Evolutionary conservation across 495 filamentous ascomycete species (phyloP).

Genomic region (Penicillium manginii): DNA sequence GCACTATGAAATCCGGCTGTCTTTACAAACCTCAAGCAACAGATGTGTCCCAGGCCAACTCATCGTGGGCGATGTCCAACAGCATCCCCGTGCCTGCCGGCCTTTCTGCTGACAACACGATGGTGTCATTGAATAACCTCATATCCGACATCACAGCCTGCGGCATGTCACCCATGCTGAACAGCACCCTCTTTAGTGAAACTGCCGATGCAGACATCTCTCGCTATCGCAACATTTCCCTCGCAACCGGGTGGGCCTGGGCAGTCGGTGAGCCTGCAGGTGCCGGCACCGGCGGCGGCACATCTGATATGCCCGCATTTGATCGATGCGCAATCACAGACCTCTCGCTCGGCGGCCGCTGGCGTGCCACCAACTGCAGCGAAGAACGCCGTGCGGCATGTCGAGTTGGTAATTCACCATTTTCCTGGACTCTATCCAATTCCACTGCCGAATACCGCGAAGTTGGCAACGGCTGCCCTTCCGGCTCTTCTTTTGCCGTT

Average conservation of each 20-base stretch:
- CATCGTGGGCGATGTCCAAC: conserved; percentile 59
- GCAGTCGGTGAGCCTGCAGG: conserved; percentile 56
- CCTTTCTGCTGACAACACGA: conserved; percentile 37
- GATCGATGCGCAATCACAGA: conserved; percentile 60
- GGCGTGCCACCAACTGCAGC: conserved; percentile 59
- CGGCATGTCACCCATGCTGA: conserved; percentile 61
- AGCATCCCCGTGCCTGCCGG: conserved; percentile 32
- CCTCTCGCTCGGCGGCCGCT: conserved; percentile 49
- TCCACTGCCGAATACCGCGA: conserved; percentile 36
- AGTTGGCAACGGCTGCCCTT: conserved; percentile 44
- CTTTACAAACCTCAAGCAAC: conserved; percentile 46
- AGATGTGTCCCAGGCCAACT: conserved; percentile 49
- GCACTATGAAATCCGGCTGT: conserved; percentile 53
- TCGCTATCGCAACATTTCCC: conserved; percentile 55
- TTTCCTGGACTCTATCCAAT: conserved; percentile 57
- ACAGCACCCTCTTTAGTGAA: conserved; percentile 53
- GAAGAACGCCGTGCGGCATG: conserved; percentile 56
- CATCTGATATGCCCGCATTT: conserved; percentile 24
- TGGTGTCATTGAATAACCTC: conserved; percentile 32
- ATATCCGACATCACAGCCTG: conserved; percentile 54
- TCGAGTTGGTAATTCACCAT: conserved; percentile 52
- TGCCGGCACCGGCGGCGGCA: conserved; percentile 29
- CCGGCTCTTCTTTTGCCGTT: conserved; percentile 46
- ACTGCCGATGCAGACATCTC: conserved; percentile 51
- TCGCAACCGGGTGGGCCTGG: conserved; percentile 63